Evolutionary conservation across 2,329 filamentous ascomycete genomes (phyloP), one percentile per base, ranked within the genome.

Genomic region (Fusarium clavum): DNA sequence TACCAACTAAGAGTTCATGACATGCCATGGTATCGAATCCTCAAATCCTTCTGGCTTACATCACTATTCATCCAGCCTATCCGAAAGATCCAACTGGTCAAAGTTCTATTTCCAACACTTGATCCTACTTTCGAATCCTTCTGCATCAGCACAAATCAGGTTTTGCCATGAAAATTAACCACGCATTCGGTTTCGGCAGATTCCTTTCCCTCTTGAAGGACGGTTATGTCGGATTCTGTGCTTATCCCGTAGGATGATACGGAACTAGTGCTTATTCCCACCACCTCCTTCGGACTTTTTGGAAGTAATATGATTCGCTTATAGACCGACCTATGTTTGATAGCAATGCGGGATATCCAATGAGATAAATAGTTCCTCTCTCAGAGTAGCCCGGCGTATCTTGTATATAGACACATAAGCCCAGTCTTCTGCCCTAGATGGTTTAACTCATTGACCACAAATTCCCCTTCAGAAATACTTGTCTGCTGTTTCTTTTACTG

Each of bases 161-260:
- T 11, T 27, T 27, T 3, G 5, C 3, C 27, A 27, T 10, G 27
- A 27, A 3, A 27, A 27, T 5, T 13, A 29, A 29, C 16, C 6
- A n/a, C 6, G 34, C 34, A 12, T 7, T 38, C 34, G 3, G 18
- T 38, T n/a, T n/a, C 6, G 18, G 34, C 18, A n/a, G 10, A 12
- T 11, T 38, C 18, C 18, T 12, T 12, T 2, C 1, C 1, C 18
- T n/a, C 6, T n/a, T n/a, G 6, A 7, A 7, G 3, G 18, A 2
- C 34, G 34, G 18, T n/a, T 38, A 38, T 38, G 4, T 38, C 10
- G 18, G 34, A n/a, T 12, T n/a, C 4, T 38, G 34, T 38, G 18
- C 34, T n/a, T 38, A n/a, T 38, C 18, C 2, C 34, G 2, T n/a
- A 38, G 1, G 18, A 38, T n/a, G 10, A 10, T n/a, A 2, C 0